A percentile compares a stretch with the other conserved stretches of the same genome.
Conservation (phyloP, 768 basidiomycete species). For the Vararia minispora region DNA sequence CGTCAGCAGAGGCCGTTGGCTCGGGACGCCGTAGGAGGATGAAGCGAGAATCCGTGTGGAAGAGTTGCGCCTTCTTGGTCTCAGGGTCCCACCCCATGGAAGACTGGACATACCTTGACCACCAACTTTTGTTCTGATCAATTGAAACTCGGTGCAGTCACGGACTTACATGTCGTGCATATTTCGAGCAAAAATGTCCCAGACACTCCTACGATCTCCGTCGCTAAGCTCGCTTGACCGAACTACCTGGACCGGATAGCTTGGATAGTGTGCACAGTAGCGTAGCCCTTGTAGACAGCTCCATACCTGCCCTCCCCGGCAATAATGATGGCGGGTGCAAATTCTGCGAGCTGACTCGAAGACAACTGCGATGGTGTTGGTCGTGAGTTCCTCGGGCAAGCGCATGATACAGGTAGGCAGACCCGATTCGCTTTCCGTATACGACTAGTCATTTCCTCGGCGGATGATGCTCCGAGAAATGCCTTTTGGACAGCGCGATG, state of each 20-base stretch:
- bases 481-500: too few relatives aligned
- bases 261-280: not conserved
- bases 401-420: not conserved
- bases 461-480: too few relatives aligned
- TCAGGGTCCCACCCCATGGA: constrained; percentile 58
- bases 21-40: constrained; percentile 26
- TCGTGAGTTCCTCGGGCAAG: not conserved
- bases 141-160: not conserved
- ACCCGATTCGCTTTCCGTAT: constrained; percentile 13
- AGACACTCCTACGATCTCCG: constrained; percentile 3
- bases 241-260: constrained; percentile 5
- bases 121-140: constrained; percentile 6
- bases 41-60: constrained; percentile 49
- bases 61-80: constrained; percentile 48
- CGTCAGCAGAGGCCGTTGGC: constrained; percentile 12
- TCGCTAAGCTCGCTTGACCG: constrained; percentile 4
- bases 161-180: constrained; percentile 9
- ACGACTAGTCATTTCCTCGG: constrained; percentile 5
- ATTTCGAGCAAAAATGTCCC: constrained; percentile 10
- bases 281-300: too few relatives aligned
- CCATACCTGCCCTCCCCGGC: constrained; percentile 1
- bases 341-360: constrained; percentile 2
- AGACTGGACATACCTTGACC: constrained; percentile 43
- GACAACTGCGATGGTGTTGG: constrained; percentile 4
- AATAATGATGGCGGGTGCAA: not conserved